These are phyloP conservation scores for Corniculantispora saksenae DNA, from an alignment of 2,329 filamentous ascomycete genomes.

Conservation along the genomic window DNA sequence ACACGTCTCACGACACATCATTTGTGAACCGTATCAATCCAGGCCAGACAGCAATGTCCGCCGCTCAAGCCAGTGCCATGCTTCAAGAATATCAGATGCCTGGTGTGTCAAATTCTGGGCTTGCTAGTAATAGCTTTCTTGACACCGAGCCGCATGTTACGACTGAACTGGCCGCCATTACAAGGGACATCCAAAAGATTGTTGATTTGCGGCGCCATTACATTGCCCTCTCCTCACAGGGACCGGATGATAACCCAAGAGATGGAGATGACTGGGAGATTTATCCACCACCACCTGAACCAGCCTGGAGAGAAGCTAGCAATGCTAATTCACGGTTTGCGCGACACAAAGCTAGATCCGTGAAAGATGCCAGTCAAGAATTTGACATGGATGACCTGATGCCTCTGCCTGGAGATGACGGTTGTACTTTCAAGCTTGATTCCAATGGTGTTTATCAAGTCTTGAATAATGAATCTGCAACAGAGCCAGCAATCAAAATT, in stretches of 20 bases:
- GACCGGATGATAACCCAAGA: constrained; percentile 81
- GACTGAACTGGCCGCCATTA: constrained; percentile 81
- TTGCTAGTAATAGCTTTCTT: constrained; percentile 66
- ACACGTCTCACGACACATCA: background rate
- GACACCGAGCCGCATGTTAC: constrained; percentile 78
- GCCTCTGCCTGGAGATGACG: constrained; percentile 69
- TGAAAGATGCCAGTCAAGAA: constrained; percentile 87
- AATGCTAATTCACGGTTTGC: constrained; percentile 39
- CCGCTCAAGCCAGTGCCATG: background rate
- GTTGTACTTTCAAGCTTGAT: constrained; percentile 78
- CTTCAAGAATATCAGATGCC: constrained; percentile 26
- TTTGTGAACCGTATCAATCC: background rate
- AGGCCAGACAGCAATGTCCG: background rate
- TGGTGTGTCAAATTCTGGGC: constrained; percentile 57
- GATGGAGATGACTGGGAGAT: constrained; percentile 82
- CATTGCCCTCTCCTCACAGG: constrained; percentile 80
- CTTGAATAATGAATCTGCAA: constrained; percentile 67
- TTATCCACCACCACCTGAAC: constrained; percentile 88
- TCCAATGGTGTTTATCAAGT: constrained; percentile 89
- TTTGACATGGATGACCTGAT: constrained; percentile 79
- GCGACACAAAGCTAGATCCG: constrained; percentile 73
- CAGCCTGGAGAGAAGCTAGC: constrained; percentile 66
- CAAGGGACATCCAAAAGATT: constrained; percentile 87
- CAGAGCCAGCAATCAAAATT: constrained; percentile 75
- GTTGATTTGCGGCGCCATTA: constrained; percentile 87